Evolutionary conservation across 2,329 filamentous ascomycete species (phyloP).

Genomic region (Monosporascus sp.): DNA sequence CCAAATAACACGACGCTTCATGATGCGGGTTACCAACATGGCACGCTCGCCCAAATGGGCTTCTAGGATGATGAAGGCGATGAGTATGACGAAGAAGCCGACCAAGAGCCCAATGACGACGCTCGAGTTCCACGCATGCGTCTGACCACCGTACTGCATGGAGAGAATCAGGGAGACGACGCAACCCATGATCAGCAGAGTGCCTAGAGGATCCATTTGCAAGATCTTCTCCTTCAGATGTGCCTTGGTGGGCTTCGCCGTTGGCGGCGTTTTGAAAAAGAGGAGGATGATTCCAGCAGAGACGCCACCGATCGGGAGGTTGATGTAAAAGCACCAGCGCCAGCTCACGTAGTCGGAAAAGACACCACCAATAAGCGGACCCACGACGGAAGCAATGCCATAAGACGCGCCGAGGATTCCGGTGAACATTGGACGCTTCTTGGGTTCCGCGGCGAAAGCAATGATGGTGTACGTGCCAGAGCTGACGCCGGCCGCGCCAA

Average conservation of each 20-base stretch:
- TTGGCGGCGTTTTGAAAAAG: slow-evolving; percentile 11
- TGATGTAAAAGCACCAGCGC: slow-evolving; percentile 19
- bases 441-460: slow-evolving; percentile 9
- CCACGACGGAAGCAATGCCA: slow-evolving; percentile 11
- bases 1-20: too few relatives aligned
- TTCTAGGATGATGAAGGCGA: too few relatives aligned
- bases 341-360: slow-evolving; percentile 14
- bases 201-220: slow-evolving; percentile 16
- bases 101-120: too few relatives aligned
- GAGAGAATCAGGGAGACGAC: slow-evolving; percentile 13
- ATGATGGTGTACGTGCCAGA: slow-evolving; percentile 13
- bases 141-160: too few relatives aligned
- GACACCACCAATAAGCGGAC: slow-evolving; percentile 13
- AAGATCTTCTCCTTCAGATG: slow-evolving; percentile 12
- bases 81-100: too few relatives aligned
- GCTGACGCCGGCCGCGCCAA: slow-evolving; percentile 20
- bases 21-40: too few relatives aligned
- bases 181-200: slow-evolving; percentile 27
- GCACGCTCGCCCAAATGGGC: too few relatives aligned
- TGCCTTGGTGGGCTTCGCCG: too few relatives aligned
- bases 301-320: slow-evolving; percentile 20
- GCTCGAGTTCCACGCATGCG: too few relatives aligned
- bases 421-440: slow-evolving; percentile 8
- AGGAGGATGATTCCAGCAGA: slow-evolving; percentile 17
- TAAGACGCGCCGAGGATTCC: slow-evolving; percentile 13